A percentile compares a stretch with the other conserved stretches of the same genome.
These are phyloP conservation scores for Aspergillus conjunctus DNA, from an alignment of 495 filamentous ascomycete species.

Conservation along the genomic window DNA sequence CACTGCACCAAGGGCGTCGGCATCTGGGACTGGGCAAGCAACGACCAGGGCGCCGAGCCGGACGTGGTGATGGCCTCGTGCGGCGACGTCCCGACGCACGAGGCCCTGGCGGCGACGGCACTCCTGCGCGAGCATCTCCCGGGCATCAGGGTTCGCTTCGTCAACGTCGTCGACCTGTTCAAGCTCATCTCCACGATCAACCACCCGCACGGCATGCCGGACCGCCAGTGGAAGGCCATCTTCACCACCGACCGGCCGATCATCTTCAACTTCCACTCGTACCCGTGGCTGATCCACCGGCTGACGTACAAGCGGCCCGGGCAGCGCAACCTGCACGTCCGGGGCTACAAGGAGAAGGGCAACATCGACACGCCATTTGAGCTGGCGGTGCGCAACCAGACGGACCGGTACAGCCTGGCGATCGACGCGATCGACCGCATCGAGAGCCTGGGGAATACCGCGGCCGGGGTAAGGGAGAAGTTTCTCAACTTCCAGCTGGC, in stretches of 20 bases:
- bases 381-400: conserved; percentile 69
- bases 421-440: conserved; percentile 73
- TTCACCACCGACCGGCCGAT: conserved; percentile 69
- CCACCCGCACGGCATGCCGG: conserved; percentile 67
- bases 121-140: conserved; percentile 66
- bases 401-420: conserved; percentile 69
- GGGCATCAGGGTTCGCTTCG: conserved; percentile 68
- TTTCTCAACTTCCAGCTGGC: conserved; percentile 60
- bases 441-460: conserved; percentile 57
- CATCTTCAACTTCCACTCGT: conserved; percentile 79
- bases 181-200: conserved; percentile 64
- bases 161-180: conserved; percentile 77
- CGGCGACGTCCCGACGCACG: conserved; percentile 70
- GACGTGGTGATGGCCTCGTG: conserved; percentile 72
- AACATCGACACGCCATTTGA: conserved; percentile 78
- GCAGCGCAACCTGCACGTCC: conserved; percentile 63
- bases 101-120: conserved; percentile 67
- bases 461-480: conserved; percentile 57
- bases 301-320: conserved; percentile 70
- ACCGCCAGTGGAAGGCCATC: conserved; percentile 61
- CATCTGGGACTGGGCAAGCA: conserved; percentile 60
- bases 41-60: conserved; percentile 62
- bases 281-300: conserved; percentile 74
- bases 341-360: conserved; percentile 75
- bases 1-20: conserved; percentile 71